Evolutionary conservation across 2,329 filamentous ascomycete genomes (phyloP).

Genomic region (Pleomassaria siparia): DNA sequence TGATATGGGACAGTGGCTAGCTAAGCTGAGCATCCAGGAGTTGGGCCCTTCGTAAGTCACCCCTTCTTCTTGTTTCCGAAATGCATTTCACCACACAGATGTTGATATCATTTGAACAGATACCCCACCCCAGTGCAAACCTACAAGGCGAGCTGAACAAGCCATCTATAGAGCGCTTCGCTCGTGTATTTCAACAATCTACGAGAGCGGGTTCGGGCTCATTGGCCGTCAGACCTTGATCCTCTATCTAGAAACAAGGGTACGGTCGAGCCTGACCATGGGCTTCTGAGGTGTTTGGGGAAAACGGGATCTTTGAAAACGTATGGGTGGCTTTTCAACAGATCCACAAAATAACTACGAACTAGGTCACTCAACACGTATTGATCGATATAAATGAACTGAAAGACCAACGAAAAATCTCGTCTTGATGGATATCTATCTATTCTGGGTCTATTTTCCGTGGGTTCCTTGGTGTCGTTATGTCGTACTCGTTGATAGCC

Average conservation of each 20-base stretch:
- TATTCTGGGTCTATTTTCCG: neutral
- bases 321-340: neutral
- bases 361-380: neutral
- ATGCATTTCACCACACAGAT: neutral
- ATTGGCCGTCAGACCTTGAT: neutral
- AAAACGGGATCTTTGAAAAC: neutral
- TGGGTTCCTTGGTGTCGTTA: neutral
- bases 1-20: constrained; percentile 96
- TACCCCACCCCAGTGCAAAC: constrained; percentile 45
- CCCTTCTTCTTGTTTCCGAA: no score
- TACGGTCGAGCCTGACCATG: neutral
- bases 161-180: constrained; percentile 26
- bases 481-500: neutral
- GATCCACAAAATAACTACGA: neutral
- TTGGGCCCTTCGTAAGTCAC: constrained; percentile 81
- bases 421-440: neutral
- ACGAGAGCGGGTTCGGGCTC: constrained; percentile 1
- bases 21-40: constrained; percentile 90
- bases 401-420: neutral
- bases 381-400: neutral
- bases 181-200: constrained; percentile 46
- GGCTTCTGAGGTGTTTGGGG: neutral
- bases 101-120: constrained; percentile 4
- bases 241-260: neutral
- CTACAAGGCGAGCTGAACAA: constrained; percentile 25